Base-by-base conservation (phyloP, 768 basidiomycete species). In the Boletus reticuloceps region DNA sequence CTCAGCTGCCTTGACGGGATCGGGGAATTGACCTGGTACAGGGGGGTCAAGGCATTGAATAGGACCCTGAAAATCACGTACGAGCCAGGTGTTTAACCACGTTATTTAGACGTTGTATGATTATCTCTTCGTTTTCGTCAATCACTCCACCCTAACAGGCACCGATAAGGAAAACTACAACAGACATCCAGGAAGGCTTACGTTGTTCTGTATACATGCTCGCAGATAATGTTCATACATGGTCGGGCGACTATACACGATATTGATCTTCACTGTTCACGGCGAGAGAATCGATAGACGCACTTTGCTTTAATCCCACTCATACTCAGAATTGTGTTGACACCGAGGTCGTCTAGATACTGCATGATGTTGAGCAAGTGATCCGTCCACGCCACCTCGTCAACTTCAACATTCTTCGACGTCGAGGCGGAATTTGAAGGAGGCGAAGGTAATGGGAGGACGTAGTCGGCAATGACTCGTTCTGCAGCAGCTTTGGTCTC, bases 361-460 rank as follows among this genome's bases (percentile, higher is more conserved):
- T 77, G 77, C 82, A 94, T 85, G 1, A 86, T 84, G 38, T 79
- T 77, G 16, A 98, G 75, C 36, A 97, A 68, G 20, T 86, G 78
- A 63, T 97, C 94, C 0, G 90, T 90, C 95, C 95, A 98, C 0
- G 81, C 80, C 0, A 73, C 76, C 64, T 96, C 94, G 58, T 95
- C 92, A 4, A 86, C 72, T 29, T 89, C 88, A 31, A 68, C 70
- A 5, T 68, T 78, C 61, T 70, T 78, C 19, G 69, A 75, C 14
- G 75, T 75, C 6, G 80, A 78, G 7, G 78, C 65, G 0, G 79
- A 68, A 25, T 22, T 47, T 13, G 56, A 45, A 16, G 78, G 68
- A 53, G 71, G 42, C 2, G 76, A 72, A 0, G 94, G 93, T 0
- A 95, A 73, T 0, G 96, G 96, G 7, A 98, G 75, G 48, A 98